These are phyloP conservation scores for Saccharomyces uvarum DNA, from an alignment of 1,139 yeast genomes.

Conservation along the genomic window DNA sequence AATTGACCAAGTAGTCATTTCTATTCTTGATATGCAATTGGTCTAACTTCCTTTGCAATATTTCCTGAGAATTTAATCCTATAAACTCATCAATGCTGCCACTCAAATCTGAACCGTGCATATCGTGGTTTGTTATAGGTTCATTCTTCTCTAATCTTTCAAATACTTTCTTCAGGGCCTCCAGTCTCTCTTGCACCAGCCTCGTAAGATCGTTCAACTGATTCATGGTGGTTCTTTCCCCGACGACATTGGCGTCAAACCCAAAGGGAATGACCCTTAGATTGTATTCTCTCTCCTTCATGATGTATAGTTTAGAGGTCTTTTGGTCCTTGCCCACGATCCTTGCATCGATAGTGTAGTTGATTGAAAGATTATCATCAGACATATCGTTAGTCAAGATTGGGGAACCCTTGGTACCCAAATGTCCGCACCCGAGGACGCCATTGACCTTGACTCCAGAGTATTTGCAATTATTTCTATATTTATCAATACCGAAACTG, in stretches of 20 bases:
- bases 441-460: slow-evolving; percentile 30
- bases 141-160: slow-evolving; percentile 15
- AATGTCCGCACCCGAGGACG: slow-evolving; percentile 36
- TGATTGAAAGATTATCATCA: slow-evolving; percentile 24
- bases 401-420: slow-evolving; percentile 34
- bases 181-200: slow-evolving; percentile 16
- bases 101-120: slow-evolving; percentile 19
- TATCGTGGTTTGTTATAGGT: slow-evolving; percentile 15
- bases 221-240: slow-evolving; percentile 15
- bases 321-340: slow-evolving; percentile 23
- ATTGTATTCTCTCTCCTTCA: slow-evolving; percentile 28
- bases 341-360: slow-evolving; percentile 28
- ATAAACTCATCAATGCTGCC: slow-evolving; percentile 16
- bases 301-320: slow-evolving; percentile 18
- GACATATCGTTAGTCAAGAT: slow-evolving; percentile 33
- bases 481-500: slow-evolving; percentile 49
- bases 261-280: slow-evolving; percentile 35
- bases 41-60: slow-evolving; percentile 17
- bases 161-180: slow-evolving; percentile 16
- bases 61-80: slow-evolving; percentile 17
- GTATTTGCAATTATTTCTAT: slow-evolving; percentile 29
- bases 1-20: slow-evolving; percentile 1
- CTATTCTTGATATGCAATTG: slow-evolving; percentile 19
- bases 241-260: slow-evolving; percentile 20
- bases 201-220: slow-evolving; percentile 15